Base-by-base conservation (phyloP, 2,329 filamentous ascomycete species). In the Trichothecium sympodiale region DNA sequence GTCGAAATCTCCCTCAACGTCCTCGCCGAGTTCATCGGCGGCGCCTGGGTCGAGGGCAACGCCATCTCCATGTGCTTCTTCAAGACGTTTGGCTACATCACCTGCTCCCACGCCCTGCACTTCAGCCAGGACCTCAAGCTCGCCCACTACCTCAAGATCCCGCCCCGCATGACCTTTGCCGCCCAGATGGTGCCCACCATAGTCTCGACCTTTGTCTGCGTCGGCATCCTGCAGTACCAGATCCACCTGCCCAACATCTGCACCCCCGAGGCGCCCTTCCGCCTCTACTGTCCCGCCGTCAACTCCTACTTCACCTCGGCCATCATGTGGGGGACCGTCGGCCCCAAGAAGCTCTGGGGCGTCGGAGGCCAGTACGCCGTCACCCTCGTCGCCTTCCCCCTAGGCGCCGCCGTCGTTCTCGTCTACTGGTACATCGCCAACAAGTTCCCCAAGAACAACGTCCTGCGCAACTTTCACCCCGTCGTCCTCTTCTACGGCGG, bases 181-280 rank as follows among this genome's bases (percentile, higher is more conserved):
- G 72, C 71, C 1, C 74, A 78, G 51, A 70, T 77, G 47, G 56
- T 69, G 8, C 71, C 72, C 25, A 77, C 70, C 3, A 56, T 76
- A 15, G 53, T 72, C 15, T 68, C 65, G 33, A 70, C 64, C 2
- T 56, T 73, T 31, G 61, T 71, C 29, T 67, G 63, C 41, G 62
- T 65, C 4, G 66, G 61, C 12, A 62, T 72, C 1, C 50, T 66
- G 34, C 63, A 64, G 41, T 67, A 65, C 47, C 66, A 70, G 47
- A 61, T 71, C 29, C 50, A 61, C 41, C 72, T 74, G 32, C 47
- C 57, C 1, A 54, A 55, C n/a, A 60, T 74, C 7, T 73, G 70
- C 50, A 66, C 65, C 0, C 46, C 56, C 1, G 48, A 64, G 5
- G 67, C 68, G 2, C 56, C 58, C 1, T 65, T 65, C 51, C 64